phyloP scores from a whole-genome alignment of 768 basidiomycete species.

The Hortiboletus flavorubellus region DNA sequence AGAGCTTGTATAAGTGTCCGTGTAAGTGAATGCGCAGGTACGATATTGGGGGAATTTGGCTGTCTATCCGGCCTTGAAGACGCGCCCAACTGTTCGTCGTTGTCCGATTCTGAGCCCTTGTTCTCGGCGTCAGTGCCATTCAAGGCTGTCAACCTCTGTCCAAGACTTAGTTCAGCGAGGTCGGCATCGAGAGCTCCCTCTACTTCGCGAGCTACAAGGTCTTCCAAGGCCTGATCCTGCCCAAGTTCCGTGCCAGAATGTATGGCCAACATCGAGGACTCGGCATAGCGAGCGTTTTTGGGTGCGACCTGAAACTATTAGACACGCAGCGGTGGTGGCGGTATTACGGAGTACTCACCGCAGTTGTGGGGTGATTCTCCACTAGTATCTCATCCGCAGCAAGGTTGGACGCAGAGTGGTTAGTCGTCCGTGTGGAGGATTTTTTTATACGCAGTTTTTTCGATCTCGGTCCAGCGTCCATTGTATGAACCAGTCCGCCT shows the following conservation, averaged over 20 bases:
- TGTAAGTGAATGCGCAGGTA: conserved; percentile 84
- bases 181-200: conserved; percentile 79
- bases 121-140: conserved; percentile 45
- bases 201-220: conserved; percentile 44
- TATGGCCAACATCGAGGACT: conserved; percentile 57
- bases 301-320: conserved; percentile 37
- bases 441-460: conserved; percentile 59
- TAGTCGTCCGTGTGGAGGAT: conserved; percentile 32
- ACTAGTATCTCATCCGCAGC: conserved; percentile 22
- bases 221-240: conserved; percentile 53
- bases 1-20: conserved; percentile 94
- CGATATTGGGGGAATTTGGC: conserved; percentile 35
- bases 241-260: conserved; percentile 64
- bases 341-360: conserved; percentile 14
- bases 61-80: conserved; percentile 16
- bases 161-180: conserved; percentile 87
- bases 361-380: conserved; percentile 18
- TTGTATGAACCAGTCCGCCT: conserved; percentile 13
- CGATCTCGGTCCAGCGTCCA: conserved; percentile 45
- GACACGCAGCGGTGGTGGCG: background rate
- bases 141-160: conserved; percentile 80
- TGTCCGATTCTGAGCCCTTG: conserved; percentile 39
- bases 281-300: conserved; percentile 62
- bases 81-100: conserved; percentile 43
- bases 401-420: background rate